phyloP scores from a whole-genome alignment of 768 basidiomycete species.

The Dentipellis fragilis region DNA sequence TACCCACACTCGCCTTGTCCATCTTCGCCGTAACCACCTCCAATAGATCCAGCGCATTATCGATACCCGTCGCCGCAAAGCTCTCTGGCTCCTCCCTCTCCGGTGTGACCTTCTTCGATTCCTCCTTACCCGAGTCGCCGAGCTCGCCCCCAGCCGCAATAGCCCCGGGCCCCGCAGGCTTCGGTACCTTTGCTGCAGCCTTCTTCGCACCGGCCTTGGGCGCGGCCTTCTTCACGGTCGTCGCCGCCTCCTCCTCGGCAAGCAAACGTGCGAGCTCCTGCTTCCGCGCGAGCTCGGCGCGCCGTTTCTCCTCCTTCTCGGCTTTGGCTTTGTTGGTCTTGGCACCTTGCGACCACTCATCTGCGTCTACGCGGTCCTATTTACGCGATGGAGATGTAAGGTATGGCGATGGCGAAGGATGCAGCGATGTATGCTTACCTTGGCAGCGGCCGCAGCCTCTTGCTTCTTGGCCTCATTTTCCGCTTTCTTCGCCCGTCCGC shows the following conservation, averaged over 20 bases:
- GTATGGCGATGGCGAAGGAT: not conserved
- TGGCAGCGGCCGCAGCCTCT: conserved; percentile 46
- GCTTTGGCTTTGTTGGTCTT: conserved; percentile 60
- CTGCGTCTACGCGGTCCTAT: conserved; percentile 66
- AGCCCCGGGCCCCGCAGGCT: conserved; percentile 75
- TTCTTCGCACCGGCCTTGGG: conserved; percentile 60
- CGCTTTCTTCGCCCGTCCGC: conserved; percentile 83
- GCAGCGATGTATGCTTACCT: conserved; percentile 28
- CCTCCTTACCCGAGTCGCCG: conserved; percentile 18
- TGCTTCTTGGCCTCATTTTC: conserved; percentile 83
- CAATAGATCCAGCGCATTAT: conserved; percentile 82
- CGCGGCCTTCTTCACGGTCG: conserved; percentile 40
- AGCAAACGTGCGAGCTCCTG: conserved; percentile 78
- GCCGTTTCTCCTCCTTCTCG: conserved; percentile 73
- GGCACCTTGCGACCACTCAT: conserved; percentile 56
- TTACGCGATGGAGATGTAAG: not conserved
- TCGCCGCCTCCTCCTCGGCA: conserved; percentile 74
- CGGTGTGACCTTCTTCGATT: conserved; percentile 14
- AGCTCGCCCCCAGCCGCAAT: conserved; percentile 65
- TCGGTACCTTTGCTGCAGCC: conserved; percentile 31
- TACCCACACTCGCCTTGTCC: conserved; percentile 87
- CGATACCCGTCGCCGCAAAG: conserved; percentile 78
- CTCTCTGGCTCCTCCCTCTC: conserved; percentile 45
- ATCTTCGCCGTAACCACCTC: conserved; percentile 85
- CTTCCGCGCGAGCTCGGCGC: conserved; percentile 74